phyloP scores from a whole-genome alignment of 352 stramenopile genomes.

The Phytophthora pseudosyringae region DNA sequence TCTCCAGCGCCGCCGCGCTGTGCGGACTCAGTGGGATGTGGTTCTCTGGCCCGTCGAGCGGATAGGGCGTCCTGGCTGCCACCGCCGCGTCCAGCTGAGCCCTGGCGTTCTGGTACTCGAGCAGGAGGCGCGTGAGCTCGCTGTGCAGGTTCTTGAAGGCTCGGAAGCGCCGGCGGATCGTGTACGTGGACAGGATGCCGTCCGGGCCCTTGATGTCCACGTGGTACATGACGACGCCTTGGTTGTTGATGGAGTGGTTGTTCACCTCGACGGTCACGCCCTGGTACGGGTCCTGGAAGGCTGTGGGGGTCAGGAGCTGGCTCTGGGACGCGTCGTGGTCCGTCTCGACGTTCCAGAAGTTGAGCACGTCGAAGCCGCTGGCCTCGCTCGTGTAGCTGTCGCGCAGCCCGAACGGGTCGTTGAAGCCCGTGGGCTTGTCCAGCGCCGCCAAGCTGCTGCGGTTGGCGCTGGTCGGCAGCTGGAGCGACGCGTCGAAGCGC shows the following conservation, averaged over 20 bases:
- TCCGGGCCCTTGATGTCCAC: constrained; percentile 86
- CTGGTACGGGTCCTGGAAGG: constrained; percentile 63
- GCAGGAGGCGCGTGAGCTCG: constrained; percentile 66
- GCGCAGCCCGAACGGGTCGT: constrained; percentile 34
- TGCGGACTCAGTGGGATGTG: constrained; percentile 57
- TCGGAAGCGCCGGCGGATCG: constrained; percentile 80
- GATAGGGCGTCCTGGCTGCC: constrained; percentile 11
- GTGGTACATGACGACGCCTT: constrained; percentile 90
- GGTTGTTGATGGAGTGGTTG: constrained; percentile 73
- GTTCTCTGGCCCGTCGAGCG: constrained; percentile 25
- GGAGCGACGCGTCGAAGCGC: constrained; percentile 50
- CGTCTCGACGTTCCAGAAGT: constrained; percentile 62
- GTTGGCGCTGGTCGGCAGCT: constrained; percentile 49
- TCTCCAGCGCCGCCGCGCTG: constrained; percentile 37
- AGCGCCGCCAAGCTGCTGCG: constrained; percentile 68
- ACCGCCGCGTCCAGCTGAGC: constrained; percentile 14
- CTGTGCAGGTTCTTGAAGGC: constrained; percentile 84
- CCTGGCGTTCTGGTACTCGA: constrained; percentile 55
- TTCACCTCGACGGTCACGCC: constrained; percentile 75
- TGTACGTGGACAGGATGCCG: constrained; percentile 83
- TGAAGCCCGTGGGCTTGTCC: constrained; percentile 37
- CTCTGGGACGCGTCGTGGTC: constrained; percentile 47
- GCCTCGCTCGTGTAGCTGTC: constrained; percentile 72
- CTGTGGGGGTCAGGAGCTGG: constrained; percentile 41
- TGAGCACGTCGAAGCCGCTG: constrained; percentile 64